phyloP scores from a whole-genome alignment of 371 early-diverging fungal genomes.

The Mucor circinelloides region DNA sequence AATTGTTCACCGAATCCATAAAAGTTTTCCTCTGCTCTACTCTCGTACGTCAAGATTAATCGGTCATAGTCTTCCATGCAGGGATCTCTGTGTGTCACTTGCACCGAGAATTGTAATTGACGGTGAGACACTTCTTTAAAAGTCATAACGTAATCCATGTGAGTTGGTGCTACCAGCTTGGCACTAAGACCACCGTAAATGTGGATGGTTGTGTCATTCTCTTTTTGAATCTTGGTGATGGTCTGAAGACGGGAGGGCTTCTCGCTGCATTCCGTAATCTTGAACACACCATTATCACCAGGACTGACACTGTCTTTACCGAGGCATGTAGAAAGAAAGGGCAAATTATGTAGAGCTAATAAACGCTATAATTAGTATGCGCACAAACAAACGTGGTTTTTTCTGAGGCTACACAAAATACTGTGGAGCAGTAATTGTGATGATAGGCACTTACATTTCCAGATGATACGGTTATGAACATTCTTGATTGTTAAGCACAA shows the following conservation, averaged over 20 bases:
- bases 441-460: slow-evolving; percentile 28
- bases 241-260: slow-evolving; percentile 41
- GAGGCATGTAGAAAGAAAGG: slow-evolving; percentile 38
- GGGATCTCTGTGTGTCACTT: slow-evolving; percentile 27
- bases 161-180: slow-evolving; percentile 33
- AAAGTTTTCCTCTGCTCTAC: slow-evolving; percentile 42
- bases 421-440: not conserved
- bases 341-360: slow-evolving; percentile 41
- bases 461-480: slow-evolving; percentile 20
- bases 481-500: slow-evolving; percentile 24
- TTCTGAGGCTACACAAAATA: not conserved
- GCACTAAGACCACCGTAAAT: slow-evolving; percentile 41
- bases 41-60: slow-evolving; percentile 29
- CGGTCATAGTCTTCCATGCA: slow-evolving; percentile 34
- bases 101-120: slow-evolving; percentile 35
- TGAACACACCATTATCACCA: slow-evolving; percentile 29
- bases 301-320: slow-evolving; percentile 32
- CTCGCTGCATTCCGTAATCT: slow-evolving; percentile 37
- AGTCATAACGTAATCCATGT: slow-evolving; percentile 31
- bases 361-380: not conserved
- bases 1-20: slow-evolving; percentile 59
- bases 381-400: slow-evolving; percentile 11
- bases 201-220: slow-evolving; percentile 15
- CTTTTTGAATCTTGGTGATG: slow-evolving; percentile 30
- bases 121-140: slow-evolving; percentile 34